Conservation (phyloP, 129 eudicot genomes). For the Lactuca sativa region DNA sequence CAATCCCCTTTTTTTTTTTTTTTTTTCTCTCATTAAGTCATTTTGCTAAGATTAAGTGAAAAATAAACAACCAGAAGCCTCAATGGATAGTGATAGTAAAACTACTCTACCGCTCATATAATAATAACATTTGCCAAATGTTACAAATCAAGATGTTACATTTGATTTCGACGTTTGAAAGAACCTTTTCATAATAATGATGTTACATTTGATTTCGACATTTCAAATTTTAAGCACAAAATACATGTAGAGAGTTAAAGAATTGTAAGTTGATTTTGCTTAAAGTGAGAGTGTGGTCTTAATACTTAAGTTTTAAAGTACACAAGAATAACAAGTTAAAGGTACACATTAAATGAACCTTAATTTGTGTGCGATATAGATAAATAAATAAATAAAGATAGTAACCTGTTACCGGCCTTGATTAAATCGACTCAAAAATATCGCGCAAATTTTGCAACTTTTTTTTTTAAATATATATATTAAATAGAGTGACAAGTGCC, state of each 20-base stretch:
- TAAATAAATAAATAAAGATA: constrained; percentile 23
- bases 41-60: neutral
- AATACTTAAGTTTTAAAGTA: constrained; percentile 28
- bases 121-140: constrained; percentile 22
- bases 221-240: constrained; percentile 29
- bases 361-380: constrained; percentile 30
- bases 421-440: constrained; percentile 1
- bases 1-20: neutral
- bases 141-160: constrained; percentile 17
- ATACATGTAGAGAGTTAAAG: constrained; percentile 22
- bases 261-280: constrained; percentile 36
- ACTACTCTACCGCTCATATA: constrained; percentile 4
- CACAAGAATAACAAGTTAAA: constrained; percentile 32
- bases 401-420: constrained; percentile 21
- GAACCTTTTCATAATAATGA: constrained; percentile 24
- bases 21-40: neutral
- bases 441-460: constrained; percentile 3
- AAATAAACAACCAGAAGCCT: neutral
- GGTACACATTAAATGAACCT: constrained; percentile 30
- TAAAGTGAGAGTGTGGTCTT: constrained; percentile 26
- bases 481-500: constrained; percentile 2
- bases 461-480: neutral
- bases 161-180: constrained; percentile 33
- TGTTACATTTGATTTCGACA: constrained; percentile 32
- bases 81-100: constrained; percentile 9